Conservation (phyloP, 73 alveolate species). For the Halteria grandinella region DNA sequence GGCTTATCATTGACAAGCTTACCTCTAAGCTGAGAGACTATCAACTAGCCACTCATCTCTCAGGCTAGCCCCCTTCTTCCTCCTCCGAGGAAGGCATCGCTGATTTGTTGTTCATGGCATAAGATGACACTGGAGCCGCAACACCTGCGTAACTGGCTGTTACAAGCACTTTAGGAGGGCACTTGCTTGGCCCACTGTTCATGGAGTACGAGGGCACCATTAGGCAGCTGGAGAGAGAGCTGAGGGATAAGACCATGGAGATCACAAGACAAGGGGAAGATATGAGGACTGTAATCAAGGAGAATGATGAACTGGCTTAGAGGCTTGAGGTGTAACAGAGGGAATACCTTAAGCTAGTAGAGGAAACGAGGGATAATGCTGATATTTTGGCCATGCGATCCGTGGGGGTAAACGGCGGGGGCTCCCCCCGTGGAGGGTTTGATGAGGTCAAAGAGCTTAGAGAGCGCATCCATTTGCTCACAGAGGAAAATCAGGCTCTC, state of each 20-base stretch:
- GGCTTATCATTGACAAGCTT: slow-evolving; percentile 15
- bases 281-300: not conserved
- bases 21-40: slow-evolving; percentile 22
- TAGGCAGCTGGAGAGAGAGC: slow-evolving; percentile 15
- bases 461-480: slow-evolving; percentile 51
- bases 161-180: too few species aligned
- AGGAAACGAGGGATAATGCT: slow-evolving; percentile 60
- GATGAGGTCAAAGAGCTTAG: slow-evolving; percentile 60
- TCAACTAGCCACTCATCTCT: not conserved
- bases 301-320: slow-evolving; percentile 51
- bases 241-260: slow-evolving; percentile 1
- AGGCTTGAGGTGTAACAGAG: slow-evolving; percentile 59
- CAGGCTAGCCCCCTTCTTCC: slow-evolving; percentile 11
- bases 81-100: not conserved
- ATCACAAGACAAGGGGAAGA: slow-evolving; percentile 10
- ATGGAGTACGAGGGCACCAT: slow-evolving; percentile 26
- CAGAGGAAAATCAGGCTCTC: slow-evolving; percentile 70
- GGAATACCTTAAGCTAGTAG: slow-evolving; percentile 62
- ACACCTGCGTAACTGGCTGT: too few species aligned
- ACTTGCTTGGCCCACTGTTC: slow-evolving; percentile 28
- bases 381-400: slow-evolving; percentile 59
- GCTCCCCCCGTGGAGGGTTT: slow-evolving; percentile 4
- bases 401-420: not conserved
- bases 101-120: not conserved
- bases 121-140: not conserved